phyloP scores from a whole-genome alignment of 495 filamentous ascomycete genomes.

The Parathielavia hyrcaniae region DNA sequence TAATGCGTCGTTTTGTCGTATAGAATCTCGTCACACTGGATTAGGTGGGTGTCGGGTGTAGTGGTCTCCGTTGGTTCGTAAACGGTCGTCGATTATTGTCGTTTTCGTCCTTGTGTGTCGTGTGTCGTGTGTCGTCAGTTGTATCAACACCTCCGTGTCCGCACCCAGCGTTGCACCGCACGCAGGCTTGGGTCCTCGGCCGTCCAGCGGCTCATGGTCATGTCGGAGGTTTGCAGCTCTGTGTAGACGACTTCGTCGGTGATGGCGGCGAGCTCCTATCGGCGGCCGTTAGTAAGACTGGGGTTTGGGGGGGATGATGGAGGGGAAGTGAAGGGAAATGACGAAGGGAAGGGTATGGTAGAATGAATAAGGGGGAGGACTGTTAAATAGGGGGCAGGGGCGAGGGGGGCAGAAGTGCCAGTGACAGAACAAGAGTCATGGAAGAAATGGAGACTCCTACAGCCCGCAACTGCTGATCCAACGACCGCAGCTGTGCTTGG shows the following conservation, averaged over 20 bases:
- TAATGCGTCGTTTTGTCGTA: not conserved
- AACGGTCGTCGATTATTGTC: conserved; percentile 1
- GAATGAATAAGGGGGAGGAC: not conserved
- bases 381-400: not conserved
- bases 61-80: too few relatives aligned
- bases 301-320: too few relatives aligned
- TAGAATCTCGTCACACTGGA: too few relatives aligned
- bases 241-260: conserved; percentile 61
- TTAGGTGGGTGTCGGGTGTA: too few relatives aligned
- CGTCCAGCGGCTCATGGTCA: conserved; percentile 65
- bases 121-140: conserved; percentile 6
- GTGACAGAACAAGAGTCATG: not conserved
- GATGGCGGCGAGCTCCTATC: conserved; percentile 59
- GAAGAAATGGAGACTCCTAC: conserved; percentile 42
- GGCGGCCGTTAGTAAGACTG: not conserved
- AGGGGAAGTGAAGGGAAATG: too few relatives aligned
- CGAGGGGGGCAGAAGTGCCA: not conserved
- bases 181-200: conserved; percentile 60
- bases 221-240: conserved; percentile 58
- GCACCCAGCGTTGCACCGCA: conserved; percentile 47
- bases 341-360: not conserved
- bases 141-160: conserved; percentile 32
- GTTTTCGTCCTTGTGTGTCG: too few relatives aligned
- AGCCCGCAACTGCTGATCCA: conserved; percentile 54
- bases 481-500: conserved; percentile 50